Evolutionary conservation across 2,329 filamentous ascomycete genomes (phyloP).

Genomic region (Trichothecium sympodiale): DNA sequence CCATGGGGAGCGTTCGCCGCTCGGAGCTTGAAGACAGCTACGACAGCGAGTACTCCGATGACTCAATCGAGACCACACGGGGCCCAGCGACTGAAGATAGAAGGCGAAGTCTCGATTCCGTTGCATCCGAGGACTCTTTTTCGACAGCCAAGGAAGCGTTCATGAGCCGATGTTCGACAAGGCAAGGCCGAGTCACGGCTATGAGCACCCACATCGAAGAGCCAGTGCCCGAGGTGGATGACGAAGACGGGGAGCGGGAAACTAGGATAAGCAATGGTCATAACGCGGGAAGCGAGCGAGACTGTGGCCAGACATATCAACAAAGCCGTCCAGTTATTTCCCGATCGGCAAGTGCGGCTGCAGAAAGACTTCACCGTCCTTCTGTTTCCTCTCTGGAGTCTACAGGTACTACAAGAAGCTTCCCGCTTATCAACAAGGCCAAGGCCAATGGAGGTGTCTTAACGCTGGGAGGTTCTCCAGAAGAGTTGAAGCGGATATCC

Average conservation of each 20-base stretch:
- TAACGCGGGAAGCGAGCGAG: no score
- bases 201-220: no score
- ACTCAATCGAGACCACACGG: conserved; percentile 50
- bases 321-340: conserved; percentile 21
- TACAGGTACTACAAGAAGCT: conserved; percentile 48
- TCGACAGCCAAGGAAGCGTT: conserved; percentile 44
- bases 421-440: conserved; percentile 46
- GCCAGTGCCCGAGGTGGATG: no score
- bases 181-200: no score
- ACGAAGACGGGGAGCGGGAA: no score
- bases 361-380: conserved; percentile 36
- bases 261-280: no score
- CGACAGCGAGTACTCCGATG: conserved; percentile 46
- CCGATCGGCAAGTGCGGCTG: conserved; percentile 30
- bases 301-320: no score
- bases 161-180: conserved; percentile 23
- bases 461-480: conserved; percentile 37
- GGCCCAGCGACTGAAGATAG: conserved; percentile 26
- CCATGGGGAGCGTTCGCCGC: conserved; percentile 60
- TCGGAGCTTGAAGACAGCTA: conserved; percentile 23
- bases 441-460: conserved; percentile 33
- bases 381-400: conserved; percentile 48
- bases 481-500: conserved; percentile 36
- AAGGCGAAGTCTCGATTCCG: conserved; percentile 35
- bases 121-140: conserved; percentile 42